phyloP scores from a whole-genome alignment of 768 basidiomycete species.

The Lentinula aciculospora region DNA sequence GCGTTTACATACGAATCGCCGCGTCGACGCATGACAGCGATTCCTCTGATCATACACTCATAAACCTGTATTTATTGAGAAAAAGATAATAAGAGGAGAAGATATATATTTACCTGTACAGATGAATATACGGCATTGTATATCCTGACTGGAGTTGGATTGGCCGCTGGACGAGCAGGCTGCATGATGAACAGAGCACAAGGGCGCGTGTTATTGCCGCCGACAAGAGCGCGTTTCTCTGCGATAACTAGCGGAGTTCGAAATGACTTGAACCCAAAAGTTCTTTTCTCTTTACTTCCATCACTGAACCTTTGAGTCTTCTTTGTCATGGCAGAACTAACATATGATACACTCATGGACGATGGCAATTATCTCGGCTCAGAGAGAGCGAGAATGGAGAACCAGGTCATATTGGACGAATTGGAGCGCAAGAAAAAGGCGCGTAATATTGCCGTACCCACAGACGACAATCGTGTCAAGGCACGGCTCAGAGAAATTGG shows the following conservation, averaged over 20 bases:
- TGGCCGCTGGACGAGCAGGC: conserved; percentile 21
- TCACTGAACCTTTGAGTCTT: not conserved
- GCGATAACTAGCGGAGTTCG: not conserved
- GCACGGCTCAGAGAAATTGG: conserved; percentile 87
- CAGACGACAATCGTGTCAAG: conserved; percentile 92
- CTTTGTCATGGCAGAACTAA: conserved; percentile 63
- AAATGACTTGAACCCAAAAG: not conserved
- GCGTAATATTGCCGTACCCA: conserved; percentile 89
- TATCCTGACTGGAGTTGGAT: conserved; percentile 65
- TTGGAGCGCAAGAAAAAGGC: conserved; percentile 98
- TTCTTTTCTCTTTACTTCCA: not conserved
- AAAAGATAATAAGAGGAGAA: conserved; percentile 3
- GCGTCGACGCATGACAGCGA: conserved; percentile 96
- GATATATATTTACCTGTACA: conserved; percentile 63
- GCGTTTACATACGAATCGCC: conserved; percentile 96
- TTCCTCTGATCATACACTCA: conserved; percentile 97
- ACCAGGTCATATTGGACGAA: conserved; percentile 87
- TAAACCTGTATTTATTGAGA: conserved; percentile 64
- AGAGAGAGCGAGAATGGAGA: conserved; percentile 72
- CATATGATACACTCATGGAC: conserved; percentile 69
- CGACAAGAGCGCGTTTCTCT: not conserved
- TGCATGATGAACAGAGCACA: conserved; percentile 1
- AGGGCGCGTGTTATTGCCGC: conserved; percentile 2
- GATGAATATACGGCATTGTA: conserved; percentile 93
- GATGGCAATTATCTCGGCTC: conserved; percentile 73